Evolutionary conservation across 371 early-diverging fungal species (phyloP).

Genomic region (Haplosporangium sp.): DNA sequence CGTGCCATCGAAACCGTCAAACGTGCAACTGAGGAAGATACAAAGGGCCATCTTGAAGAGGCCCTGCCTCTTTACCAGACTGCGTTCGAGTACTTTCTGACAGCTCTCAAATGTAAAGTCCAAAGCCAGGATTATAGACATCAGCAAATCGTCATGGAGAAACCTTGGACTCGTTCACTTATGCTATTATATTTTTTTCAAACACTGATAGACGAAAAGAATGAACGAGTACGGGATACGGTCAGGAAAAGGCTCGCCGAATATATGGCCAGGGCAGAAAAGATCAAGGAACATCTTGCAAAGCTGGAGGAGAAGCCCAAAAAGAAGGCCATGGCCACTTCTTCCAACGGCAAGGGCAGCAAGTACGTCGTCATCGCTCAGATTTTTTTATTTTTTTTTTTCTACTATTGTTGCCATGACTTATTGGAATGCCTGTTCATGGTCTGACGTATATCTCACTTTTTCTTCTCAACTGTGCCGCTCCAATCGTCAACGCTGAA

Average conservation of each 20-base stretch:
- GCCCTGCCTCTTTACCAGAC: conserved; percentile 90
- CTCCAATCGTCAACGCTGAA: too few relatives aligned
- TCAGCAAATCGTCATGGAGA: not conserved
- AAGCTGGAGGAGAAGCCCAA: conserved; percentile 76
- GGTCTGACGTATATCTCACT: too few relatives aligned
- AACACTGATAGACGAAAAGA: conserved; percentile 86
- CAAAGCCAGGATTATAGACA: not conserved
- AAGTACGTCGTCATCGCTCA: conserved; percentile 42
- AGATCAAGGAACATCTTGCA: conserved; percentile 86
- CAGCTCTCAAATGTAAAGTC: conserved; percentile 91
- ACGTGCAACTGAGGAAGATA: conserved; percentile 94
- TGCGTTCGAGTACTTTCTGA: conserved; percentile 93
- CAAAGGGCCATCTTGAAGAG: conserved; percentile 89
- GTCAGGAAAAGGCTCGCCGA: conserved; percentile 92
- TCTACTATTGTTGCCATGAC: not conserved
- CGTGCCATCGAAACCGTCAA: conserved; percentile 91
- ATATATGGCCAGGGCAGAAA: conserved; percentile 94
- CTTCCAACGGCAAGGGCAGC: conserved; percentile 58
- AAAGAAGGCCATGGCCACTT: conserved; percentile 69
- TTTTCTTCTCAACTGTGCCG: too few relatives aligned
- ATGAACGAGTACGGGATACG: conserved; percentile 86
- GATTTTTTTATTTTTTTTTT: not conserved
- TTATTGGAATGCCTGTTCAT: too few relatives aligned
- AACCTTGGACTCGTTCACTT: not conserved
- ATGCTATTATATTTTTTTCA: not conserved